These are phyloP conservation scores for Draba incana DNA, from an alignment of 345 rosid species.

Conservation along the genomic window DNA sequence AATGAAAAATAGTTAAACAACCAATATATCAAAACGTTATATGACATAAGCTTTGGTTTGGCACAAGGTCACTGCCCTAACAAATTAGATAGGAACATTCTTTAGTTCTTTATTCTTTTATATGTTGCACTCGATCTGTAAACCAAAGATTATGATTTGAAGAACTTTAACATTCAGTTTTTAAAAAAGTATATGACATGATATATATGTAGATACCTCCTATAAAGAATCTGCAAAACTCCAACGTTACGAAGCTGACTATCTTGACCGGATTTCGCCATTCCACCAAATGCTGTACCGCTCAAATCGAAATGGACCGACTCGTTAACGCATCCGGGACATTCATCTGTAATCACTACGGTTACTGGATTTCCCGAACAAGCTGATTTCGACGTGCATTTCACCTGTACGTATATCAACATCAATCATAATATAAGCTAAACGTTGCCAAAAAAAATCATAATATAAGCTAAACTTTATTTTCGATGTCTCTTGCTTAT, in stretches of 20 bases:
- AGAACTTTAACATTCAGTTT: too few species aligned
- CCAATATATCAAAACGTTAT: neutral
- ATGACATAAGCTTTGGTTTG: neutral
- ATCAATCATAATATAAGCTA: too few species aligned
- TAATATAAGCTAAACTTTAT: neutral
- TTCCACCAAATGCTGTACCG: conserved; percentile 70
- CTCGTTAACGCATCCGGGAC: conserved; percentile 56
- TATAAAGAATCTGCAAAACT: conserved; percentile 52
- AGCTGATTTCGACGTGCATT: conserved; percentile 55
- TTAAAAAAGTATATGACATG: too few species aligned
- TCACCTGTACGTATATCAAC: conserved; percentile 49
- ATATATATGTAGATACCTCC: conserved; percentile 45
- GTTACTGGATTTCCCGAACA: conserved; percentile 63
- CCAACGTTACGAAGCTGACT: conserved; percentile 60
- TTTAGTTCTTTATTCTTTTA: too few species aligned
- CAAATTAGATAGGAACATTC: too few species aligned
- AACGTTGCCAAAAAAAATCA: too few species aligned
- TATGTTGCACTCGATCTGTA: too few species aligned
- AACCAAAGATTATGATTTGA: too few species aligned
- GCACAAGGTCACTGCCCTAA: too few species aligned
- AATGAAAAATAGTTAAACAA: neutral
- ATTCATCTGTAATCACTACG: conserved; percentile 64
- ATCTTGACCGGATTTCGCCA: conserved; percentile 62
- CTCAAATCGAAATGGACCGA: conserved; percentile 71
- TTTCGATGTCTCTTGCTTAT: neutral